A percentile compares a stretch with the other conserved stretches of the same genome.
phyloP scores from a whole-genome alignment of 164 flowering plant species.

The Chimonanthus salicifolius region DNA sequence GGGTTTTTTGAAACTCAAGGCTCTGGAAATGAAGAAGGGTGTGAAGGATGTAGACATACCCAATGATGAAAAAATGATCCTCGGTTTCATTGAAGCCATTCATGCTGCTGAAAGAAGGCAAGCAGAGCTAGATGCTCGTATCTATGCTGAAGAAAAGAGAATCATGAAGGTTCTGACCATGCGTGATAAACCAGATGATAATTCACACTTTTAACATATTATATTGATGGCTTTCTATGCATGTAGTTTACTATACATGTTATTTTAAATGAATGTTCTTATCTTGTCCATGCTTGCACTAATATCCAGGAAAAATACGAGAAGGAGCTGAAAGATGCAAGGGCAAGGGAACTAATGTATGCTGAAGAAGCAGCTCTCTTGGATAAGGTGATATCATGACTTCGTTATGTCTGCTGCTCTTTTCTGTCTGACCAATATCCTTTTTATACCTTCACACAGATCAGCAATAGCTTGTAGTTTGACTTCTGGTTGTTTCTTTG shows the following conservation, averaged over 20 bases:
- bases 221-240: neutral
- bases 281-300: neutral
- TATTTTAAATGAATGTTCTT: neutral
- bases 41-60: slow-evolving; percentile 40
- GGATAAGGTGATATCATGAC: slow-evolving; percentile 60
- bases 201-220: neutral
- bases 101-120: slow-evolving; percentile 92
- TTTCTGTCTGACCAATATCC: neutral
- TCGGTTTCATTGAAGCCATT: slow-evolving; percentile 85
- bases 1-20: slow-evolving; percentile 29
- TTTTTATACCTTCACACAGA: neutral
- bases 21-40: slow-evolving; percentile 22
- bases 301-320: slow-evolving; percentile 71
- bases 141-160: slow-evolving; percentile 67
- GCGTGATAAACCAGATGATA: neutral
- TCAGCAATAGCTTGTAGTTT: neutral
- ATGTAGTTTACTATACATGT: neutral
- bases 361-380: slow-evolving; percentile 90
- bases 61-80: slow-evolving; percentile 68
- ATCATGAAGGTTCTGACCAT: slow-evolving; percentile 56
- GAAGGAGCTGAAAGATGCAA: slow-evolving; percentile 80
- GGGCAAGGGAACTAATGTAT: slow-evolving; percentile 90
- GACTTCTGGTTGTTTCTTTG: neutral
- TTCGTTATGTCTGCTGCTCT: neutral
- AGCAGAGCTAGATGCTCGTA: slow-evolving; percentile 75